Evolutionary conservation across 257 asterid species (phyloP), one percentile per base, ranked within the genome.

Genomic region (Lycium ferocissimum): DNA sequence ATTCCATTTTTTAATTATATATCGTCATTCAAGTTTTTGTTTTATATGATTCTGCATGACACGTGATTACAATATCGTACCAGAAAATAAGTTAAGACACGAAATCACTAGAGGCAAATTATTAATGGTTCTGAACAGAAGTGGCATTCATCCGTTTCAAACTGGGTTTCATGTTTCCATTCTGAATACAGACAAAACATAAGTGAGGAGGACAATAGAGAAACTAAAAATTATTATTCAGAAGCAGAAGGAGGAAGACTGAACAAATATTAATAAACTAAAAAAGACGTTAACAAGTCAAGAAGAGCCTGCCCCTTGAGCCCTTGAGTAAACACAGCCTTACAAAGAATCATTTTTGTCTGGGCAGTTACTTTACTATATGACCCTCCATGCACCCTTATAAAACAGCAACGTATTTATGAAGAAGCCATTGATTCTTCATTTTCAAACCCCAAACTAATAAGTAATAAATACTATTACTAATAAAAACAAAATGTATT

Each of bases 331-430:
- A 76, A 51, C 63, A 76, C 0, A 22, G 65, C 5, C 65, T 13
- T 51, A 76, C 45, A 22, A 26, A 76, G 82, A 26, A 76, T 51
- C 14, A 51, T 5, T 13, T 76, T 51, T 76, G 63, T 76, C 63
- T 51, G 85, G 85, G 82, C 83, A 63, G 89, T 86, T 90, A 90
- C 89, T 91, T 86, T 59, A 38, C 82, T 65, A 26, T 56, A 62
- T 86, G 96, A 89, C 93, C 93, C 94, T 83, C 81, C 83, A 3
- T 91, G 94, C 90, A 90, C 90, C 97, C 94, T 86, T 53, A 43
- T 22, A 26, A 51, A 51, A 26, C 22, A 76, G 1, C 82, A 51
- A 51, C 82, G 51, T 33, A 26, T 76, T 51, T 76, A 76, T 26
- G 15, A 73, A 6, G 72, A 33, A 65, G 17, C 35, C 83, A 82